Evolutionary conservation across 768 basidiomycete species (phyloP), one percentile per base, ranked within the genome.

Genomic region (Russula brevipes): DNA sequence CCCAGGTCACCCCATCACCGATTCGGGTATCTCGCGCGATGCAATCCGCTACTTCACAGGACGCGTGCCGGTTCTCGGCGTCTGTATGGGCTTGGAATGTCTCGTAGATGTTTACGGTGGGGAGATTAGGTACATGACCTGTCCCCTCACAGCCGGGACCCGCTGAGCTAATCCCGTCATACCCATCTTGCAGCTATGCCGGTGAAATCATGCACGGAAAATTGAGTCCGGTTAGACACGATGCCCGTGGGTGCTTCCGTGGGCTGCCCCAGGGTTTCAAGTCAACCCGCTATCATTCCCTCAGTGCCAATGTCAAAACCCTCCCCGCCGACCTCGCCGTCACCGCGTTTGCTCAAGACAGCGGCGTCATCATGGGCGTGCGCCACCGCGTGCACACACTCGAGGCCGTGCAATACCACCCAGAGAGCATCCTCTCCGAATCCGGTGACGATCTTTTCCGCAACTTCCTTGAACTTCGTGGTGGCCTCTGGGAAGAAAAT

Each of bases 171-270:
- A 63, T 68, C 24, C n/a, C 59, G 24, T 52, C 14, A 66, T 72
- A 8, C 33, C 70, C 58, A 64, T 50, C 36, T 10, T 50, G 14
- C 68, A 91, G 94, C 31, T 94, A 90, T 73, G 97, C 97, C 14
- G 97, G 97, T 24, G 97, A 99, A 76, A 98, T 98, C 73, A 93
- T 95, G 79, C 97, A 99, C 73, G 97, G 97, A 55, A 99, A 99
- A 79, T 85, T 90, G 58, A 90, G 88, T 70, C 79, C 80, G 41
- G 83, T 98, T 67, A 79, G 83, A 69, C 95, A 98, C 73, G 95
- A 98, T 73, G 83, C 81, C 50, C 83, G 88, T 16, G 96, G 96
- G 0, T 88, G 92, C 75, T 98, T 96, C 81, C 87, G 85, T 69
- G 86, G 78, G 59, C 76, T 98, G 12, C 86, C 91, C 10, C 93